Conservation (phyloP, 305 asterid species). For the Fraxinus baroniana region DNA sequence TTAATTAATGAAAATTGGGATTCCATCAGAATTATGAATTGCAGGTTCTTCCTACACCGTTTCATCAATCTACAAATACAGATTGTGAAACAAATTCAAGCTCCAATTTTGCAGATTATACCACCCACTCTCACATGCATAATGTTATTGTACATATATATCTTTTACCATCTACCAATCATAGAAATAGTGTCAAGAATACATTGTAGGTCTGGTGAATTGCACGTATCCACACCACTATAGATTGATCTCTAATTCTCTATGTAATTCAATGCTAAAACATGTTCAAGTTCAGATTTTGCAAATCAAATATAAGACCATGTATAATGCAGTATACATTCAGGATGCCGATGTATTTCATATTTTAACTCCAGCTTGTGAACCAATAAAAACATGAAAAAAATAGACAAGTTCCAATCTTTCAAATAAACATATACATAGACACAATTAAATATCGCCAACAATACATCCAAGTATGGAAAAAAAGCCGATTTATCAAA, state of each 20-base stretch:
- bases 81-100: neutral
- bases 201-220: neutral
- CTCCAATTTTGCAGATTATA: slow-evolving; percentile 8
- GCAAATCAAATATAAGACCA: neutral
- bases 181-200: neutral
- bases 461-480: neutral
- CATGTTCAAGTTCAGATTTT: neutral
- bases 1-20: neutral
- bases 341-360: neutral
- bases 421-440: neutral
- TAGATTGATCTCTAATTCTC: neutral
- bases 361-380: neutral
- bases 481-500: neutral
- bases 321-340: neutral
- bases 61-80: neutral
- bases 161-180: neutral
- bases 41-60: slow-evolving; percentile 5
- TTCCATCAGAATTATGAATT: slow-evolving; percentile 4
- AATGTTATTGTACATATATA: neutral
- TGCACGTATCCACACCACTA: neutral
- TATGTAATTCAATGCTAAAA: neutral
- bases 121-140: neutral
- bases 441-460: neutral
- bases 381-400: neutral
- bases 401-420: slow-evolving; percentile 7